Conservation (phyloP, 2,329 filamentous ascomycete species). For the Claviceps spartinae region DNA sequence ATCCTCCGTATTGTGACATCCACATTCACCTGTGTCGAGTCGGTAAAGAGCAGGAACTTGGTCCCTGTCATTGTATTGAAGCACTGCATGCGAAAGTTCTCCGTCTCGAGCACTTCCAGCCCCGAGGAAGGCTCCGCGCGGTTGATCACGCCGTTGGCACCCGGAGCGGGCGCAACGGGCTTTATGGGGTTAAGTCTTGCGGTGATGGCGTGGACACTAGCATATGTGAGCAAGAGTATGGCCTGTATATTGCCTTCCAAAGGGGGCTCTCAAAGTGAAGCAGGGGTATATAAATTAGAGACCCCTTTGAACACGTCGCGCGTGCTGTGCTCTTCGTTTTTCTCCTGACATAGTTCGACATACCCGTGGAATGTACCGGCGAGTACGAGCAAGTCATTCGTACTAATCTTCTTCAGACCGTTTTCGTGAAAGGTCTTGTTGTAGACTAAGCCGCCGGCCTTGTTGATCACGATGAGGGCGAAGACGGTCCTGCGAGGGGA, state of each 20-base stretch:
- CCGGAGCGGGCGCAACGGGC: constrained; percentile 20
- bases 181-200: constrained; percentile 46
- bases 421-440: constrained; percentile 85
- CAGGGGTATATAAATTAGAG: too few relatives aligned
- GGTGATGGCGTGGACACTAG: constrained; percentile 56
- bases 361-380: constrained; percentile 96
- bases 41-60: constrained; percentile 93
- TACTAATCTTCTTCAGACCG: constrained; percentile 73
- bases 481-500: constrained; percentile 66
- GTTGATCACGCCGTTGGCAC: constrained; percentile 24
- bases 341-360: constrained; percentile 8
- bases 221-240: constrained; percentile 5
- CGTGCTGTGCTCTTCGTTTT: constrained; percentile 1
- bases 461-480: constrained; percentile 95
- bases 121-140: constrained; percentile 58
- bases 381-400: constrained; percentile 93
- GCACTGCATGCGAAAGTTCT: constrained; percentile 90
- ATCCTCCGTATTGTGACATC: constrained; percentile 72
- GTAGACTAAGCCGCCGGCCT: constrained; percentile 92
- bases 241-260: background rate
- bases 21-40: constrained; percentile 73
- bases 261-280: background rate
- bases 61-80: constrained; percentile 89
- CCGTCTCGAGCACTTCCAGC: constrained; percentile 83
- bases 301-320: too few relatives aligned